phyloP scores from a whole-genome alignment of 163 green algal species.

The Scenedesmus sp. region DNA sequence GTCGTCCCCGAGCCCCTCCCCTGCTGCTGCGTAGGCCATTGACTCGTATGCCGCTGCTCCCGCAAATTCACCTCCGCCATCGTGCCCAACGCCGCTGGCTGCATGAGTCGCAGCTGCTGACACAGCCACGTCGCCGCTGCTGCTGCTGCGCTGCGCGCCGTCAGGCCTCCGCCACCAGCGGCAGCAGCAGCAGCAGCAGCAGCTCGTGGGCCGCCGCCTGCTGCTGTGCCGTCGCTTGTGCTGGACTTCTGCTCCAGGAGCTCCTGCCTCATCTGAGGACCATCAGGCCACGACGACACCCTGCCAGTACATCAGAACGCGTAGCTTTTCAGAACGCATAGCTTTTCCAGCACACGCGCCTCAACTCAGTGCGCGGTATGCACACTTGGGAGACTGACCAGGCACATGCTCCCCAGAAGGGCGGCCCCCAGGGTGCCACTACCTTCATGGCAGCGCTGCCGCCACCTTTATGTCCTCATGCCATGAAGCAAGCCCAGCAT shows the following conservation, averaged over 20 bases:
- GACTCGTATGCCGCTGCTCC: not conserved
- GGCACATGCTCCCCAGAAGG: too few relatives aligned
- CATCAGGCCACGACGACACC: slow-evolving; percentile 22
- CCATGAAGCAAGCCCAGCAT: too few relatives aligned
- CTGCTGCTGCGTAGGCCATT: not conserved
- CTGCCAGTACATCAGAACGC: slow-evolving; percentile 15
- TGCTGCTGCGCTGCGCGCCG: not conserved
- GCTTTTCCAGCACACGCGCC: too few relatives aligned
- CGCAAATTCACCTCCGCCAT: not conserved
- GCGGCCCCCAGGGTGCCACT: too few relatives aligned
- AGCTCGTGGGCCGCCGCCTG: not conserved
- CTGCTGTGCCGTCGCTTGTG: not conserved
- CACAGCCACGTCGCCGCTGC: not conserved
- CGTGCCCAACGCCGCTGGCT: not conserved
- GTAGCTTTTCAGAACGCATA: too few relatives aligned
- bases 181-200: slow-evolving; percentile 2
- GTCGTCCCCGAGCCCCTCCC: not conserved
- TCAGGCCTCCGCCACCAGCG: not conserved
- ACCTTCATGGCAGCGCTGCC: too few relatives aligned
- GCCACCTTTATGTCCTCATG: too few relatives aligned
- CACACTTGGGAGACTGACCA: too few relatives aligned
- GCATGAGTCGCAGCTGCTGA: not conserved
- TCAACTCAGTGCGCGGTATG: too few relatives aligned
- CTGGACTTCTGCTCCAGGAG: slow-evolving; percentile 22
- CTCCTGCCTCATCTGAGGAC: slow-evolving; percentile 17